A percentile compares a stretch with the other conserved stretches of the same genome.
These are phyloP conservation scores for Pythium pyrilobum DNA, from an alignment of 352 stramenopile genomes.

Conservation along the genomic window DNA sequence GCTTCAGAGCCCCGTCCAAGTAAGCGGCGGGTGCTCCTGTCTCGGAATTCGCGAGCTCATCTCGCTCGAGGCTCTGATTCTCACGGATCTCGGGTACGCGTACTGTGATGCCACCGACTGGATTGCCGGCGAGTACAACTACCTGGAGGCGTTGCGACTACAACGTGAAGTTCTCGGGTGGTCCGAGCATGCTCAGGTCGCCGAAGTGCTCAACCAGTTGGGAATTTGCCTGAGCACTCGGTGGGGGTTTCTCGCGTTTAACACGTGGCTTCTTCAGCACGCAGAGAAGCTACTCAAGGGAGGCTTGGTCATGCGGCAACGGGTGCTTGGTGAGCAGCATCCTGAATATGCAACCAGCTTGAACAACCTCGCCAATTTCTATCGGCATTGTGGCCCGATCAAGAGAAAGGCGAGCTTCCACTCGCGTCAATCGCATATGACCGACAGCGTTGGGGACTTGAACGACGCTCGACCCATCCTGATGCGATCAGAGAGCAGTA, in stretches of 20 bases:
- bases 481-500: slow-evolving; percentile 8
- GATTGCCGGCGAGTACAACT: slow-evolving; percentile 70
- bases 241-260: slow-evolving; percentile 65
- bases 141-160: slow-evolving; percentile 70
- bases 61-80: slow-evolving; percentile 60
- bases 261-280: slow-evolving; percentile 72
- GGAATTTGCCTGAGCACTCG: slow-evolving; percentile 73
- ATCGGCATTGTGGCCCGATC: slow-evolving; percentile 54
- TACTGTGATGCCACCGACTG: slow-evolving; percentile 76
- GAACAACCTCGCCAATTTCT: slow-evolving; percentile 85
- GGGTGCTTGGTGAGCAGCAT: slow-evolving; percentile 66
- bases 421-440: slow-evolving; percentile 7
- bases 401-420: slow-evolving; percentile 10
- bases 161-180: slow-evolving; percentile 73
- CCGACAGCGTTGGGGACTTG: slow-evolving; percentile 10
- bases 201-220: slow-evolving; percentile 76
- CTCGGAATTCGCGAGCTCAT: slow-evolving; percentile 73
- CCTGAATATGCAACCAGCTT: slow-evolving; percentile 78
- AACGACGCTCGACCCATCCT: slow-evolving; percentile 15
- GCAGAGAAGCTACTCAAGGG: slow-evolving; percentile 66
- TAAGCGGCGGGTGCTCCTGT: slow-evolving; percentile 45
- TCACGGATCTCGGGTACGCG: slow-evolving; percentile 73
- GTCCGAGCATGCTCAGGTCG: slow-evolving; percentile 70
- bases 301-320: slow-evolving; percentile 59
- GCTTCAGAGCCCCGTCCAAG: slow-evolving; percentile 21